These are phyloP conservation scores for Tylopilus balloui DNA, from an alignment of 768 basidiomycete genomes.

Conservation along the genomic window DNA sequence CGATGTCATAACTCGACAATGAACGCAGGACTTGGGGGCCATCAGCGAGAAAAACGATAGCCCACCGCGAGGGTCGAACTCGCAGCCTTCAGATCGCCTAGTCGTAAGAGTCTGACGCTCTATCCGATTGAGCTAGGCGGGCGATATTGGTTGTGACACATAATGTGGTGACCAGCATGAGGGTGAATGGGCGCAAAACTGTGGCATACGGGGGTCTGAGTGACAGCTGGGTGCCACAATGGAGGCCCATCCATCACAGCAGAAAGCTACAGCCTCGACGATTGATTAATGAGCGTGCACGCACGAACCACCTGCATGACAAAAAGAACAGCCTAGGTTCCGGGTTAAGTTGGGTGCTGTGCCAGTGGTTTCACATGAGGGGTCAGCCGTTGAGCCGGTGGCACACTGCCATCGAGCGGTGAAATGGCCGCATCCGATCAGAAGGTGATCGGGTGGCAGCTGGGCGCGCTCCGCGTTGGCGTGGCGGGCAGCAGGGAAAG, in stretches of 20 bases:
- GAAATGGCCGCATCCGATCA: slow-evolving; percentile 24
- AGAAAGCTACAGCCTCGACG: not conserved
- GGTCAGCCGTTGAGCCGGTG: too few relatives aligned
- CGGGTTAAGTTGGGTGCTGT: not conserved
- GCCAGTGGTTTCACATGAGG: not conserved
- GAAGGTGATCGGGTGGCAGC: slow-evolving; percentile 23
- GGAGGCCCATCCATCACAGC: not conserved
- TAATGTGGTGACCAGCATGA: not conserved
- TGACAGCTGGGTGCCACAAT: not conserved
- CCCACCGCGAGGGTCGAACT: slow-evolving; percentile 64
- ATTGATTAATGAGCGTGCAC: not conserved
- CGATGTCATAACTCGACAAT: too few relatives aligned
- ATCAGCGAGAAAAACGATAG: slow-evolving; percentile 27
- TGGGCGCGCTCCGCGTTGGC: slow-evolving; percentile 16
- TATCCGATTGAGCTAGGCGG: slow-evolving; percentile 68
- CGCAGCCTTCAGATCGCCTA: slow-evolving; percentile 56
- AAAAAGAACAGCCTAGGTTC: not conserved
- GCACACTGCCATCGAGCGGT: slow-evolving; percentile 9
- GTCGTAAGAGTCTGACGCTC: slow-evolving; percentile 60
- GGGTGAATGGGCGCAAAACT: slow-evolving; percentile 23
- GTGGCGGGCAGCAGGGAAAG: not conserved
- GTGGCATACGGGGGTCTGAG: slow-evolving; percentile 16
- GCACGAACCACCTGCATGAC: not conserved
- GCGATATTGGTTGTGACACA: slow-evolving; percentile 17
- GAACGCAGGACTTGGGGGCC: too few relatives aligned